Conservation (phyloP, 2,329 filamentous ascomycete genomes). For the Claviceps sp. region DNA sequence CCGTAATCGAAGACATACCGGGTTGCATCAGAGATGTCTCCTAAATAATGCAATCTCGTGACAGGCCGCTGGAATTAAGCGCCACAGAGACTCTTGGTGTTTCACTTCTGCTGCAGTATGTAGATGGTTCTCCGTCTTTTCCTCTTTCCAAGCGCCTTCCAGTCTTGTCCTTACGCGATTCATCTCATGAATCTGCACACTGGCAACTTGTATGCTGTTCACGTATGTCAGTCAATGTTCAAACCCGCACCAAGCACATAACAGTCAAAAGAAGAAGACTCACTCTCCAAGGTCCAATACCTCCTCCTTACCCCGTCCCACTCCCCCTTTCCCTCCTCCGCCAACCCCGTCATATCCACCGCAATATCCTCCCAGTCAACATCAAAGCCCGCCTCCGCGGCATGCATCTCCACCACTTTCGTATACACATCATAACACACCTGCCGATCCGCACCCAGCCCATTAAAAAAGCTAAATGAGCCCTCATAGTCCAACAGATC, state of each 20-base stretch:
- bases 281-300: constrained; percentile 72
- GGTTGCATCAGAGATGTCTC: neutral
- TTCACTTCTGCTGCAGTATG: too few relatives aligned
- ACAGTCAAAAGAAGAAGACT: neutral
- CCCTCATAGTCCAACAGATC: constrained; percentile 59
- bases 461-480: constrained; percentile 79
- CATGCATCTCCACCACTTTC: constrained; percentile 81
- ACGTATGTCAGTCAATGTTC: neutral
- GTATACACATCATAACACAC: constrained; percentile 96
- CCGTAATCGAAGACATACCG: neutral
- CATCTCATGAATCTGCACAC: constrained; percentile 61
- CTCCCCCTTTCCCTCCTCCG: constrained; percentile 54
- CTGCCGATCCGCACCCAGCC: constrained; percentile 79
- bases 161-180: constrained; percentile 3
- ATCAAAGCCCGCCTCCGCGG: constrained; percentile 79
- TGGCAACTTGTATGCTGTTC: constrained; percentile 55
- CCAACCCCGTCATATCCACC: constrained; percentile 54
- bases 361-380: constrained; percentile 70
- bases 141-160: neutral
- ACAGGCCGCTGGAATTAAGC: neutral
- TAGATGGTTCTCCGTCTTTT: neutral
- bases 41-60: neutral
- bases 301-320: constrained; percentile 81
- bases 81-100: neutral
- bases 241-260: neutral